phyloP scores from a whole-genome alignment of 2,329 filamentous ascomycete genomes.

The Botryotinia narcissicola region DNA sequence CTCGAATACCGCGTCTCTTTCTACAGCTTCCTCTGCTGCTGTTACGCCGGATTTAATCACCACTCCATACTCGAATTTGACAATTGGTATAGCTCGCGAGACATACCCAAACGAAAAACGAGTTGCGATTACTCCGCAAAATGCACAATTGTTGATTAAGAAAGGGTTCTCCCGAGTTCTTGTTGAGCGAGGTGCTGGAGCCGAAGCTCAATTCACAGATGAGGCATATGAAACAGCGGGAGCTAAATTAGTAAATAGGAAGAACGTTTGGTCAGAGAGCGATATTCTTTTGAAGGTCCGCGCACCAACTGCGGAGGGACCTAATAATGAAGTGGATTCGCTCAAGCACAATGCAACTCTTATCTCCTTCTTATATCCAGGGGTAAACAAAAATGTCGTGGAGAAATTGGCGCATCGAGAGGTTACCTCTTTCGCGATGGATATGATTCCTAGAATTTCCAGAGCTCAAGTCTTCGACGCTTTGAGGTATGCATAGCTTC shows the following conservation, averaged over 20 bases:
- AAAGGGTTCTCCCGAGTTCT: slow-evolving; percentile 79
- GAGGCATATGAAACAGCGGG: slow-evolving; percentile 75
- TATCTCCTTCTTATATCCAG: slow-evolving; percentile 80
- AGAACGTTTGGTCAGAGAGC: slow-evolving; percentile 68
- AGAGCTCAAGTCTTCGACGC: slow-evolving; percentile 87
- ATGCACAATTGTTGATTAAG: slow-evolving; percentile 77
- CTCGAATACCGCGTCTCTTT: not conserved
- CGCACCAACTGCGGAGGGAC: slow-evolving; percentile 59
- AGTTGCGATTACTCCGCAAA: slow-evolving; percentile 80
- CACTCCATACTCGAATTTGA: slow-evolving; percentile 66
- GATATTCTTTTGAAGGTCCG: slow-evolving; percentile 85
- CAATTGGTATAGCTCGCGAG: slow-evolving; percentile 77
- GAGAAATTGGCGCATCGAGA: slow-evolving; percentile 68
- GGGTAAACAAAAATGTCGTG: slow-evolving; percentile 74
- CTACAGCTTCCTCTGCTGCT: slow-evolving; percentile 13
- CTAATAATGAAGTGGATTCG: slow-evolving; percentile 63
- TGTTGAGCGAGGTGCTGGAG: slow-evolving; percentile 78
- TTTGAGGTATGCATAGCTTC: slow-evolving; percentile 45
- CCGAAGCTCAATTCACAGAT: slow-evolving; percentile 73
- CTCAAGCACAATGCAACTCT: slow-evolving; percentile 70
- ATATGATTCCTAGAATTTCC: slow-evolving; percentile 87
- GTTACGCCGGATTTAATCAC: slow-evolving; percentile 17
- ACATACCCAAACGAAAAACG: slow-evolving; percentile 76
- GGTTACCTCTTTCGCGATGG: slow-evolving; percentile 83
- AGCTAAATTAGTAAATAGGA: slow-evolving; percentile 69